A percentile compares a stretch with the other conserved stretches of the same genome.
These are phyloP conservation scores for Olyra latifolia DNA, from an alignment of 176 grass and related monocot genomes.

Conservation along the genomic window DNA sequence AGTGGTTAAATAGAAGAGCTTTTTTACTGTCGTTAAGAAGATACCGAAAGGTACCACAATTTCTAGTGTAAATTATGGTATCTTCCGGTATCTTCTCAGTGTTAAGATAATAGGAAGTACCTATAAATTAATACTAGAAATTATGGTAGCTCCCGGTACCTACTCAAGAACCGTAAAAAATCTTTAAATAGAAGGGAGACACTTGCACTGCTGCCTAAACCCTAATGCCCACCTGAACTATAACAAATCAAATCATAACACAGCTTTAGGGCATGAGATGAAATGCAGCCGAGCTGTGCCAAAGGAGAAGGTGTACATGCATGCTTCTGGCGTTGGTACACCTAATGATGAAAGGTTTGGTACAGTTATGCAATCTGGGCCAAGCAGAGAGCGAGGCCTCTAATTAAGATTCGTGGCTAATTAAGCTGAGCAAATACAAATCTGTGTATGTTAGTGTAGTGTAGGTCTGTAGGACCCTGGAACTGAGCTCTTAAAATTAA, in stretches of 20 bases:
- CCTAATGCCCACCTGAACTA: background rate
- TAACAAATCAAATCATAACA: slow-evolving; percentile 1
- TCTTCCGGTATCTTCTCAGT: too few species aligned
- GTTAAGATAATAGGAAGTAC: too few species aligned
- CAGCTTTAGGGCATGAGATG: background rate
- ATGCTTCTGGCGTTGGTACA: background rate
- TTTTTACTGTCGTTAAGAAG: too few species aligned
- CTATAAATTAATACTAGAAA: too few species aligned
- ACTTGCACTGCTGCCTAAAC: background rate
- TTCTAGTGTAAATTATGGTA: too few species aligned
- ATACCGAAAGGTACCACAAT: too few species aligned
- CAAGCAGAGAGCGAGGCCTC: background rate
- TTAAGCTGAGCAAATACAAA: background rate
- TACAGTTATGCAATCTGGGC: background rate
- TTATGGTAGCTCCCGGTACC: too few species aligned
- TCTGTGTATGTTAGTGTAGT: background rate
- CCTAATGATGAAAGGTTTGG: slow-evolving; percentile 20
- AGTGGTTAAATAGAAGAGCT: background rate
- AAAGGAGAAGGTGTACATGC: slow-evolving; percentile 2
- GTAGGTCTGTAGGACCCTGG: background rate
- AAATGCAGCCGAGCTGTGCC: background rate
- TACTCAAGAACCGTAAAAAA: too few species aligned
- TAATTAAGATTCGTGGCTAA: background rate
- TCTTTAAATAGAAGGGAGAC: background rate
- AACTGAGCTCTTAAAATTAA: background rate